Evolutionary conservation across 306 rosid species (phyloP).

Genomic region (Cajanus cajan): DNA sequence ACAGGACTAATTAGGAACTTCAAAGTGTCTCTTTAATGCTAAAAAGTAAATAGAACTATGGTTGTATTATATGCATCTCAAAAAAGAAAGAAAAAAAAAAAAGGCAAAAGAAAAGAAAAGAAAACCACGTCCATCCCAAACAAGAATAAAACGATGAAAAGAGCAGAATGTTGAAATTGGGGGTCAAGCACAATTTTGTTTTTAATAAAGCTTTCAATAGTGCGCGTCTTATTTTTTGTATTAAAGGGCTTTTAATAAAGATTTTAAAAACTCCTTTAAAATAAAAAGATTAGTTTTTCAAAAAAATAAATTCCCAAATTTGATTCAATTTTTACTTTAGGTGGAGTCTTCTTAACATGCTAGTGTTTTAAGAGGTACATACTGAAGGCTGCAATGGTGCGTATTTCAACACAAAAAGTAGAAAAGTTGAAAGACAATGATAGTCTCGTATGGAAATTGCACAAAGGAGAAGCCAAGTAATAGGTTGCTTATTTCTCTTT

Average conservation of each 20-base stretch:
- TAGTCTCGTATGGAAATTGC: conserved; percentile 17
- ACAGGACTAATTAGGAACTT: no score
- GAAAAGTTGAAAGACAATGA: conserved; percentile 36
- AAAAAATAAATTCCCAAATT: background rate
- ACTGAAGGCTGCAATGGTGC: background rate
- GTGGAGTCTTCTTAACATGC: conserved; percentile 41
- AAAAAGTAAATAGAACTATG: background rate
- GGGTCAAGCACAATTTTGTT: background rate
- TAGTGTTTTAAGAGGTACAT: background rate
- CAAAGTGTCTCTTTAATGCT: no score
- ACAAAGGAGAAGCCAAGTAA: background rate
- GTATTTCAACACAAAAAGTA: conserved; percentile 42
- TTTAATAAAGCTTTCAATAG: background rate
- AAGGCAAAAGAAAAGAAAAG: background rate
- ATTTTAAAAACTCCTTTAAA: background rate
- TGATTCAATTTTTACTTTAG: conserved; percentile 33
- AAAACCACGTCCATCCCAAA: background rate
- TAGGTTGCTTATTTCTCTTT: background rate
- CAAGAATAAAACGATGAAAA: background rate
- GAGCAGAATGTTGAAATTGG: conserved; percentile 43
- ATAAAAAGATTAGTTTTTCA: background rate
- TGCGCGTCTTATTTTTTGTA: background rate
- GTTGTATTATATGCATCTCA: conserved; percentile 25
- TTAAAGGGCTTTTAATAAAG: background rate
- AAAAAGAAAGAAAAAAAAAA: background rate